Evolutionary conservation across 352 stramenopile genomes (phyloP), one percentile per base, ranked within the genome.

Genomic region (Porosira glacialis): DNA sequence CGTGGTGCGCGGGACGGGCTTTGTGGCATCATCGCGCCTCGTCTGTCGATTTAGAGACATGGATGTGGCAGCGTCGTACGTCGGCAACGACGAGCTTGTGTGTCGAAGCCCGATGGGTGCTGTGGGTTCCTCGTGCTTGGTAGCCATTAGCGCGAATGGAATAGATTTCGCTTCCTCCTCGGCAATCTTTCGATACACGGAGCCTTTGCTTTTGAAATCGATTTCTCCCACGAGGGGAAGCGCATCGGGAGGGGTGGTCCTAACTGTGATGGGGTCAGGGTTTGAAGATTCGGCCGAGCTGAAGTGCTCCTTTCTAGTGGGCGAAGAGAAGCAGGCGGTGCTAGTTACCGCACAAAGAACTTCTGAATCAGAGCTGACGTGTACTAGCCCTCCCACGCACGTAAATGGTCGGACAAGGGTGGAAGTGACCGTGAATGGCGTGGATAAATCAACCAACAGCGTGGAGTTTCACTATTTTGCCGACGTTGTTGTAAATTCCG

Each of bases 391-490:
- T 24, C 60, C 62, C 41, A 87, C 88, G 21, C 67, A 68, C 36
- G 61, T 58, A 35, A 52, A 50, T 28, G 56, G 31, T 19, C 6
- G 59, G 41, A 38, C 85, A n/a, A 59, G 38, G 17, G 53, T 93
- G 24, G 74, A 72, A 59, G 69, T 93, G 15, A 87, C 79, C 8
- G 36, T 74, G 33, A 93, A 93, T 67, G 84, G 79, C 33, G 76
- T 94, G 24, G 75, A 79, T 27, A 36, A 60, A 19, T 70, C 78
- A 31, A 35, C 27, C 13, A 73, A 24, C 53, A 45, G 57, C 15
- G 43, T 44, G 11, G 17, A 43, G 10, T 66, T 80, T 57, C 48
- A 70, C 24, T 74, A 61, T 39, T 7, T 67, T 7, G 13, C 36
- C n/a, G 39, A 33, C 38, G 39, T 67, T 27, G 48, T 62, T 11